Evolutionary conservation across 352 stramenopile species (phyloP).

Genomic region (Phytophthora boehmeriae): DNA sequence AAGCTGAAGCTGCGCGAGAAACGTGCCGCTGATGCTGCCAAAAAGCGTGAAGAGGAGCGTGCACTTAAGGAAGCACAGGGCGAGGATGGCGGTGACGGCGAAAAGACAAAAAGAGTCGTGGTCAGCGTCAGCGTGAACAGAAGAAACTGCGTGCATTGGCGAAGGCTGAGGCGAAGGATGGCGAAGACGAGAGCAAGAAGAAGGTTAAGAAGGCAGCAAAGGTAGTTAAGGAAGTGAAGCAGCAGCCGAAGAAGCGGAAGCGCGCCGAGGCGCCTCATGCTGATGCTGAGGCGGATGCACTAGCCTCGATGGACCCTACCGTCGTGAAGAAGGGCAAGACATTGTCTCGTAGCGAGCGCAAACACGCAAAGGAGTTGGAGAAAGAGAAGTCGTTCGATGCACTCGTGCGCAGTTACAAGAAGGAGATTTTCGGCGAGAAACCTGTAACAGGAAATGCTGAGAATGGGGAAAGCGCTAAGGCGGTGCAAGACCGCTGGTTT

Average conservation of each 20-base stretch:
- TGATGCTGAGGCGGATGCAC: constrained; percentile 29
- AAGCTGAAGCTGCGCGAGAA: constrained; percentile 89
- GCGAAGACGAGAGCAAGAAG: constrained; percentile 26
- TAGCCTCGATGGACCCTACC: constrained; percentile 24
- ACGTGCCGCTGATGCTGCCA: constrained; percentile 64
- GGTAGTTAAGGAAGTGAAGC: constrained; percentile 35
- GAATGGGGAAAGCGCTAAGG: constrained; percentile 20
- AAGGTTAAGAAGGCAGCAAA: constrained; percentile 44
- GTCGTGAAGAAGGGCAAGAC: constrained; percentile 40
- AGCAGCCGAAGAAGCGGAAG: constrained; percentile 56
- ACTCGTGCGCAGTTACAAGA: constrained; percentile 84
- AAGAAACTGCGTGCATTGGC: constrained; percentile 58
- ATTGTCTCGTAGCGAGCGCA: constrained; percentile 75
- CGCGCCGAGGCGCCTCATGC: constrained; percentile 18
- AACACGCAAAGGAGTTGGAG: constrained; percentile 52
- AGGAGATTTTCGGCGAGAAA: constrained; percentile 79
- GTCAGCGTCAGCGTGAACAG: constrained; percentile 76
- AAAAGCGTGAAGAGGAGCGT: constrained; percentile 71
- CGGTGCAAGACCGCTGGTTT: constrained; percentile 71
- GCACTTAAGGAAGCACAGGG: constrained; percentile 69
- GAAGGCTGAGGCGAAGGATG: constrained; percentile 31
- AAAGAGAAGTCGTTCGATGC: constrained; percentile 80
- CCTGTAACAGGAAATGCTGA: constrained; percentile 9
- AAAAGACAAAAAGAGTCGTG: constrained; percentile 70
- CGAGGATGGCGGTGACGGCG: constrained; percentile 38